Percentiles rank a stretch among this genome's conserved stretches.
Evolutionary conservation across 116 monocot genomes (phyloP).

Genomic region (Dioscorea cayenensis): DNA sequence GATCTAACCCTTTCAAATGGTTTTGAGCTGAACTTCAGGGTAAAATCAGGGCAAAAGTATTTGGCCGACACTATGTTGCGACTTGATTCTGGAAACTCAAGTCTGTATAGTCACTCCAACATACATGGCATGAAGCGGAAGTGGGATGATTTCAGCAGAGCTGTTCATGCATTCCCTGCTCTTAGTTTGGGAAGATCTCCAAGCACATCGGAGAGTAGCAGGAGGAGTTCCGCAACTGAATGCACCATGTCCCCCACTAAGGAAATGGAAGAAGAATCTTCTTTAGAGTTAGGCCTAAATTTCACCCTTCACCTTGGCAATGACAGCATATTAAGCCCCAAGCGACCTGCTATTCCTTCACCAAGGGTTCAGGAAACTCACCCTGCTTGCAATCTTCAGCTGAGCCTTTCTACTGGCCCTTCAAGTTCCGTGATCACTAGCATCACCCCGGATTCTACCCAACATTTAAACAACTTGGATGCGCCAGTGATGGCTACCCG

Average conservation of each 20-base stretch:
- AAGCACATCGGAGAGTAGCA: slow-evolving; percentile 57
- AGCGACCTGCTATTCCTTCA: slow-evolving; percentile 7
- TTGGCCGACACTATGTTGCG: slow-evolving; percentile 2
- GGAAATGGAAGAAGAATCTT: slow-evolving; percentile 52
- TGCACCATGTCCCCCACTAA: slow-evolving; percentile 44
- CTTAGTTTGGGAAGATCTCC: slow-evolving; percentile 31
- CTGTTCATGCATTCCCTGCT: slow-evolving; percentile 17
- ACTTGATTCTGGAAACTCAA: slow-evolving; percentile 15
- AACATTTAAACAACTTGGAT: slow-evolving; percentile 10
- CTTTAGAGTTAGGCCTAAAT: slow-evolving; percentile 44
- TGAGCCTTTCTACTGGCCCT: slow-evolving; percentile 45
- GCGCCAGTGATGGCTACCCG: slow-evolving; percentile 1
- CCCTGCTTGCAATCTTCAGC: slow-evolving; percentile 30
- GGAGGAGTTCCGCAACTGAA: slow-evolving; percentile 44
- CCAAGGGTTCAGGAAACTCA: slow-evolving; percentile 8
- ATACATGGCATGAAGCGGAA: slow-evolving; percentile 30
- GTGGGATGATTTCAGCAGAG: slow-evolving; percentile 13
- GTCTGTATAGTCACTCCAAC: slow-evolving; percentile 9
- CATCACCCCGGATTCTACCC: slow-evolving; percentile 8
- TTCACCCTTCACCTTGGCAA: slow-evolving; percentile 34
- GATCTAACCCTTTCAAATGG: not conserved
- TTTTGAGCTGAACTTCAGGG: slow-evolving; percentile 8
- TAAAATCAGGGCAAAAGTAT: slow-evolving; percentile 1
- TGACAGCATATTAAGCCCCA: slow-evolving; percentile 8
- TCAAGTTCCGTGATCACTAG: slow-evolving; percentile 36